A percentile compares a stretch with the other conserved stretches of the same genome.
These are phyloP conservation scores for Arthrobotrys iridis DNA, from an alignment of 2,329 filamentous ascomycete species.

Conservation along the genomic window DNA sequence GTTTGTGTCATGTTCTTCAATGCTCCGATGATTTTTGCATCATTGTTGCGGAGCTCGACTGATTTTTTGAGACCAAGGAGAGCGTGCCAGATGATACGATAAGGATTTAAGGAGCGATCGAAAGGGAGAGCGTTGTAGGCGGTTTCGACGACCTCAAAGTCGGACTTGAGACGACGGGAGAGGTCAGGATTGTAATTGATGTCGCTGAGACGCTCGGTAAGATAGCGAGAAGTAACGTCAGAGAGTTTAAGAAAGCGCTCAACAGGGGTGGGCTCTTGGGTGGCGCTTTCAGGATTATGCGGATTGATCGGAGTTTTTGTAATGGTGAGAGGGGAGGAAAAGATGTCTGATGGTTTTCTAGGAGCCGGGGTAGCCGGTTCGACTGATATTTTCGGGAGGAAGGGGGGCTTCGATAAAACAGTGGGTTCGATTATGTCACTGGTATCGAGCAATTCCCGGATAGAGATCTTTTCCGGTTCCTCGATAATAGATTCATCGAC, in stretches of 20 bases:
- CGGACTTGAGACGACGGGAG: slow-evolving; percentile 30
- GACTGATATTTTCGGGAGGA: background rate
- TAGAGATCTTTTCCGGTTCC: slow-evolving; percentile 27
- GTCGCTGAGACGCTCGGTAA: slow-evolving; percentile 32
- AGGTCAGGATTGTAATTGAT: slow-evolving; percentile 37
- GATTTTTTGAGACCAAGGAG: slow-evolving; percentile 10
- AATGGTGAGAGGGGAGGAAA: slow-evolving; percentile 31
- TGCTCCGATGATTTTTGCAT: slow-evolving; percentile 30
- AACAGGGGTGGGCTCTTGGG: background rate
- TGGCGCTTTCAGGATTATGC: background rate
- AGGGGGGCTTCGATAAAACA: background rate
- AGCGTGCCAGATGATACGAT: slow-evolving; percentile 19
- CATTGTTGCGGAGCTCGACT: slow-evolving; percentile 29
- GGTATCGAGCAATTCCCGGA: slow-evolving; percentile 32
- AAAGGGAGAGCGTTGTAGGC: slow-evolving; percentile 18
- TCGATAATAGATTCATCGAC: background rate
- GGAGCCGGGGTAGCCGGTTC: background rate
- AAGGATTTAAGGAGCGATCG: slow-evolving; percentile 12
- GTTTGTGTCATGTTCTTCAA: slow-evolving; percentile 38
- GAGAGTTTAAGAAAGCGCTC: slow-evolving; percentile 37
- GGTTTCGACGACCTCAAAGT: slow-evolving; percentile 36
- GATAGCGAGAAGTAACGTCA: slow-evolving; percentile 17
- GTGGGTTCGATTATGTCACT: slow-evolving; percentile 32
- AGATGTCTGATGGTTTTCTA: background rate
- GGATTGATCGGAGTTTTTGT: slow-evolving; percentile 32